These are phyloP conservation scores for Ostreobium quekettii DNA, from an alignment of 139 green algal genomes.

Conservation along the genomic window DNA sequence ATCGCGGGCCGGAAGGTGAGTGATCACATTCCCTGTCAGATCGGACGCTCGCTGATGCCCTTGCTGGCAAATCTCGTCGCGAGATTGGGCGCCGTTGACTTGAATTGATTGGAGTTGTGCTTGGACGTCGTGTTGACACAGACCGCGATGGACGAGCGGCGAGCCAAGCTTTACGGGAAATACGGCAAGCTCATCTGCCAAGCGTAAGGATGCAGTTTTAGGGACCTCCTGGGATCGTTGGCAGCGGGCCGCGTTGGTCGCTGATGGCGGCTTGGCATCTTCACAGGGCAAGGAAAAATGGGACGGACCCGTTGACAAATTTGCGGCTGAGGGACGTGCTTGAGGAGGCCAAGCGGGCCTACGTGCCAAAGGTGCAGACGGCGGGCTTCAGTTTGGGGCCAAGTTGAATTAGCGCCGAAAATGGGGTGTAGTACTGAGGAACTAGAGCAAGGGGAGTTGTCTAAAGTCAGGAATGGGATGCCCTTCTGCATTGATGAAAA, in stretches of 20 bases:
- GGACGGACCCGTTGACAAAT: not conserved
- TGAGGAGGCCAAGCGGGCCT: not conserved
- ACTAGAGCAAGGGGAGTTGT: too few species aligned
- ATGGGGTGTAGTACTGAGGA: too few species aligned
- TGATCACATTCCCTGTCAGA: too few species aligned
- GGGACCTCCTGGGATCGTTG: too few species aligned
- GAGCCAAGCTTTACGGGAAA: not conserved
- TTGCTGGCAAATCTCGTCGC: not conserved
- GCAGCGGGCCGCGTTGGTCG: too few species aligned
- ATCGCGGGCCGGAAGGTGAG: not conserved
- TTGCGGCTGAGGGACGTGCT: not conserved
- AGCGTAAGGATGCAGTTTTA: too few species aligned
- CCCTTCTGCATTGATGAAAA: too few species aligned
- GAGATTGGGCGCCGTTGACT: not conserved
- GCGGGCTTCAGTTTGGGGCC: too few species aligned
- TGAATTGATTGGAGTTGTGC: not conserved
- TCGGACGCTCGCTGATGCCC: too few species aligned
- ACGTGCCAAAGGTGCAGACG: conserved; percentile 1
- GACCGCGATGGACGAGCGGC: not conserved
- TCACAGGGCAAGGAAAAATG: not conserved
- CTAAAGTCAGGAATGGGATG: too few species aligned
- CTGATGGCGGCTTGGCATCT: too few species aligned
- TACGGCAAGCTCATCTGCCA: not conserved
- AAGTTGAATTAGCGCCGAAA: too few species aligned
- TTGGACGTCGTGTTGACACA: not conserved